These are phyloP conservation scores for Penicillium robsamsonii DNA, from an alignment of 495 filamentous ascomycete genomes.

Conservation along the genomic window DNA sequence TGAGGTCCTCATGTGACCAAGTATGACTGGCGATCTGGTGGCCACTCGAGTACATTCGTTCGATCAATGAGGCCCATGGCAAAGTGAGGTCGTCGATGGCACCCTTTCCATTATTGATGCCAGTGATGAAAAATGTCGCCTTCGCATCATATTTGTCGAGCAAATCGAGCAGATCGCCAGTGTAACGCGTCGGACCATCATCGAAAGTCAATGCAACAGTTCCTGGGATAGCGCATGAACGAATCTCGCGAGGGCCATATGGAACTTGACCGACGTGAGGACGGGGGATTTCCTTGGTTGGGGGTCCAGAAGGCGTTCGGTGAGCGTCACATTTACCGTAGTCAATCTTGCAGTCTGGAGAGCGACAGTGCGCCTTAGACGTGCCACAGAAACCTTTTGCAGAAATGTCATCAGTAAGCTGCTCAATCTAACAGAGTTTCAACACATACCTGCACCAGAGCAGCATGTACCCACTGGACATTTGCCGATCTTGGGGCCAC, in stretches of 20 bases:
- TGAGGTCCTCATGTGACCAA: constrained; percentile 77
- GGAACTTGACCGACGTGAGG: constrained; percentile 55
- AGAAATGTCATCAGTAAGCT: constrained; percentile 13
- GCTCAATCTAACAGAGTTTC: not conserved
- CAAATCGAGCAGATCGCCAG: constrained; percentile 64
- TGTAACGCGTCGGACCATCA: constrained; percentile 72
- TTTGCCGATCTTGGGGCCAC: constrained; percentile 43
- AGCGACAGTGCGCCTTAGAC: constrained; percentile 58
- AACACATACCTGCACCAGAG: constrained; percentile 56
- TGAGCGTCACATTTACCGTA: constrained; percentile 72
- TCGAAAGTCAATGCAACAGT: constrained; percentile 76
- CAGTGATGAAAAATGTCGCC: constrained; percentile 79
- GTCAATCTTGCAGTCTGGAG: constrained; percentile 68
- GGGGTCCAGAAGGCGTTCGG: constrained; percentile 57
- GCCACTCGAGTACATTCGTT: constrained; percentile 66
- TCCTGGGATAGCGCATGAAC: constrained; percentile 60
- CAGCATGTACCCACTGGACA: constrained; percentile 62
- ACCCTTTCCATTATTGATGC: constrained; percentile 71
- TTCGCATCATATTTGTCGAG: constrained; percentile 64
- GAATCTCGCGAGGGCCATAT: constrained; percentile 64
- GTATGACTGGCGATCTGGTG: constrained; percentile 85
- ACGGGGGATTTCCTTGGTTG: constrained; percentile 58
- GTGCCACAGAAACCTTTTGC: constrained; percentile 57
- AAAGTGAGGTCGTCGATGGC: constrained; percentile 59
- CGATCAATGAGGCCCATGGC: constrained; percentile 59